Evolutionary conservation across 2,329 filamentous ascomycete genomes (phyloP).

Genomic region (Penicillium expansum): DNA sequence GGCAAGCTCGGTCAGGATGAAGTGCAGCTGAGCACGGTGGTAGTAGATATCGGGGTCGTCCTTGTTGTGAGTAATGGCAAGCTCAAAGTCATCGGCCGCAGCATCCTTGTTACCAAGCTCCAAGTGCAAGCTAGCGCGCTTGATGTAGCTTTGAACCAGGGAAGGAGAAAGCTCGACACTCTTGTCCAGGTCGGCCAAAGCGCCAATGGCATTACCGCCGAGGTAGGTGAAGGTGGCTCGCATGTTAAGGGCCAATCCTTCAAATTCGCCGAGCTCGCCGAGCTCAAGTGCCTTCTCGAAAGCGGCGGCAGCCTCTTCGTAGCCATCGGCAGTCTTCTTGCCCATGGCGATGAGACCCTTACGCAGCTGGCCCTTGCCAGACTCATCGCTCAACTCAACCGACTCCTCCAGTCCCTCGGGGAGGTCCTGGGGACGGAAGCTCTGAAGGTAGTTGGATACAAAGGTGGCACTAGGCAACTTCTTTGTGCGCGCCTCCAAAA

Average conservation of each 20-base stretch:
- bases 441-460: slow-evolving; percentile 97
- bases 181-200: slow-evolving; percentile 82
- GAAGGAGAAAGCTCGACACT: slow-evolving; percentile 85
- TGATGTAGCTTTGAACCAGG: slow-evolving; percentile 96
- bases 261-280: slow-evolving; percentile 73
- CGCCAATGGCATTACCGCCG: slow-evolving; percentile 79
- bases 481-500: slow-evolving; percentile 74
- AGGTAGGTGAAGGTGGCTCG: slow-evolving; percentile 94
- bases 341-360: slow-evolving; percentile 76
- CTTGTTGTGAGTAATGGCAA: slow-evolving; percentile 78
- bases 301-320: slow-evolving; percentile 78
- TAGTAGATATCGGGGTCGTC: slow-evolving; percentile 97
- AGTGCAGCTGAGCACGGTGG: slow-evolving; percentile 96
- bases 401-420: slow-evolving; percentile 80
- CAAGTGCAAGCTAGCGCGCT: slow-evolving; percentile 95
- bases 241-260: slow-evolving; percentile 93
- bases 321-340: slow-evolving; percentile 85
- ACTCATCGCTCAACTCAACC: slow-evolving; percentile 71
- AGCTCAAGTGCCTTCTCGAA: slow-evolving; percentile 87
- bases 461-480: slow-evolving; percentile 94
- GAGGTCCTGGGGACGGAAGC: slow-evolving; percentile 80
- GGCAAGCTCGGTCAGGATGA: slow-evolving; percentile 90
- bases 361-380: slow-evolving; percentile 81
- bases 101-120: slow-evolving; percentile 88
- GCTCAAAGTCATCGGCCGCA: slow-evolving; percentile 82